phyloP scores from a whole-genome alignment of 768 basidiomycete species.

The Lactifluus rugatus region DNA sequence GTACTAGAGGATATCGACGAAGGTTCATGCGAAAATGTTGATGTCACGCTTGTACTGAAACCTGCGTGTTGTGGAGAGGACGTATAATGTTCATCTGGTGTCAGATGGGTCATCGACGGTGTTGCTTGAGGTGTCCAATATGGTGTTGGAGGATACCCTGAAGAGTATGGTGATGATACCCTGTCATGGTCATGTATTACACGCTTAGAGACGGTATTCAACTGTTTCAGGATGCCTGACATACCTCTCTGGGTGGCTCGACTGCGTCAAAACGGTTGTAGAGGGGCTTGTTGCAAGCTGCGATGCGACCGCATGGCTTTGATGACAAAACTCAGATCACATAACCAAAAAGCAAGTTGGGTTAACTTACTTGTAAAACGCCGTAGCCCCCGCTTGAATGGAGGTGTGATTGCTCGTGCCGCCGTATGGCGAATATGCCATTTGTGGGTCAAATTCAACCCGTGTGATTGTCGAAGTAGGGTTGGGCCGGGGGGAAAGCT shows the following conservation, averaged over 20 bases:
- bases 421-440: slow-evolving; percentile 34
- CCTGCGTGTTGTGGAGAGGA: background rate
- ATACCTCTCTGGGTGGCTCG: slow-evolving; percentile 1
- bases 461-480: slow-evolving; percentile 1
- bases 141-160: background rate
- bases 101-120: background rate
- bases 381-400: slow-evolving; percentile 25
- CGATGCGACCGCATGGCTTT: slow-evolving; percentile 46
- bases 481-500: background rate
- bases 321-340: background rate
- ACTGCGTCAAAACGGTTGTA: background rate
- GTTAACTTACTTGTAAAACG: slow-evolving; percentile 48
- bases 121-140: background rate
- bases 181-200: background rate
- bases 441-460: slow-evolving; percentile 35
- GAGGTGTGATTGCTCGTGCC: slow-evolving; percentile 6
- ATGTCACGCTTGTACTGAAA: background rate
- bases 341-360: background rate
- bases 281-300: slow-evolving; percentile 26
- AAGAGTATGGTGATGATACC: slow-evolving; percentile 1
- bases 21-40: background rate
- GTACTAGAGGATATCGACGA: background rate
- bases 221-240: background rate
- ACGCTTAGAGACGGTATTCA: background rate
- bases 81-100: background rate